Evolutionary conservation across 2,329 filamentous ascomycete genomes (phyloP), one percentile per base, ranked within the genome.

Genomic region (Teratosphaeria nubilosa): DNA sequence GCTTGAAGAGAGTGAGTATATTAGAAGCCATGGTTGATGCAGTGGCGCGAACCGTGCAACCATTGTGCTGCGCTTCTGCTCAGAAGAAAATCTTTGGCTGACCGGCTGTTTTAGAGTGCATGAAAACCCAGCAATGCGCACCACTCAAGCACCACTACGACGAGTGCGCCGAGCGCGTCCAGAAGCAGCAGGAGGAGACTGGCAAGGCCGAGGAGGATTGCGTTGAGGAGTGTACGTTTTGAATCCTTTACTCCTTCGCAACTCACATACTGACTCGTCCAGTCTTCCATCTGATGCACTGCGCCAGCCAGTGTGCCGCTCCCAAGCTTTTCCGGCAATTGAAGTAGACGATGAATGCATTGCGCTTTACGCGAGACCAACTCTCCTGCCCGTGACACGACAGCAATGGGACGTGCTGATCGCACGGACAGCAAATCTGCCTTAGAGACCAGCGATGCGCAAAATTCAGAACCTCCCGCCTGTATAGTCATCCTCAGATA

Each of bases 281-380:
- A 96, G 92, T 96, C 82, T 99, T 99, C 88, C 92, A 99, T 79
- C 89, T 99, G 70, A 86, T 89, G 70, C 94, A 97, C 83, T 99
- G 94, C 81, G 90, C 92, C 64, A 89, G 84, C 70, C 80, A 87
- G 74, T 99, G 94, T 75, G 92, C 94, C 63, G 94, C 94, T 57
- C 91, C 92, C 71, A 96, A 96, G 86, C 87, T 99, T 71, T 99
- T 90, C 85, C 83, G 86, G 65, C 80, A 86, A 77, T 88, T 97
- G 75, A 95, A 92, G 84, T 97, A 95, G 64, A 70, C 58, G 25
- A 56, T 3, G 25, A 31, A 48, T 22, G 41, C 41, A 48, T 48
- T 48, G 41, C n/a, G 20, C 41, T 22, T 16, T 16, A 20, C 11
- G 20, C 41, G 9, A 10, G n/a, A 48, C 4, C 16, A 2, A 10